Conservation (phyloP, 2,329 filamentous ascomycete species). For the Penicillium freii region DNA sequence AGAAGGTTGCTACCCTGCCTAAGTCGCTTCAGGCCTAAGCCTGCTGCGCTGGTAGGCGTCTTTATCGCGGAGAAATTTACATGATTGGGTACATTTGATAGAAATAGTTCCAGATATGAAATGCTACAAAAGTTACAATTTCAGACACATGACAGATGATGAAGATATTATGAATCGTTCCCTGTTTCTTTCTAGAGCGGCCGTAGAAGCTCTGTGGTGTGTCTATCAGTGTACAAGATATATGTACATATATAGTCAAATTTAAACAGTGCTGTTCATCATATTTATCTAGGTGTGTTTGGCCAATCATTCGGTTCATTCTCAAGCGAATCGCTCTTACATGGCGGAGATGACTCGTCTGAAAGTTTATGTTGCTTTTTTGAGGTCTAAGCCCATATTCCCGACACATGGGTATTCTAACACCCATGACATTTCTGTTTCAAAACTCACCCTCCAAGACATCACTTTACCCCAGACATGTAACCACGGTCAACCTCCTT, state of each 20-base stretch:
- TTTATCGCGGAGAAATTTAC: conserved; percentile 6
- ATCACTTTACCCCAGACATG: conserved; percentile 2
- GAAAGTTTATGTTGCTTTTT: not conserved
- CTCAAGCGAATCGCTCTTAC: not conserved
- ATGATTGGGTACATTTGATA: conserved; percentile 19
- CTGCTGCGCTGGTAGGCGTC: not conserved
- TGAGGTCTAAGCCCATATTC: not conserved
- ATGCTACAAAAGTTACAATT: conserved; percentile 16
- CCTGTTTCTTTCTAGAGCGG: not conserved
- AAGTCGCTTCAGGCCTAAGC: conserved; percentile 26
- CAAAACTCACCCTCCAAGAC: not conserved
- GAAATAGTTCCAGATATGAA: conserved; percentile 10
- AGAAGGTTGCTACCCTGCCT: conserved; percentile 73
- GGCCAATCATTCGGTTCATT: not conserved
- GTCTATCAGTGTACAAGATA: not conserved
- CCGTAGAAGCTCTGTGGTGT: not conserved
- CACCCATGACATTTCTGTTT: not conserved
- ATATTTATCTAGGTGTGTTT: not conserved
- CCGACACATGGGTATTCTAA: not conserved
- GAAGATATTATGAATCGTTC: not conserved
- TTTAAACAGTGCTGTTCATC: not conserved
- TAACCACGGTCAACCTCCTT: not conserved
- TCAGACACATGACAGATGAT: not conserved
- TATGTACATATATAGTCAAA: not conserved
- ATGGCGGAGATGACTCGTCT: not conserved